phyloP scores from a whole-genome alignment of 2,329 filamentous ascomycete genomes.

The Fusarium sororula region DNA sequence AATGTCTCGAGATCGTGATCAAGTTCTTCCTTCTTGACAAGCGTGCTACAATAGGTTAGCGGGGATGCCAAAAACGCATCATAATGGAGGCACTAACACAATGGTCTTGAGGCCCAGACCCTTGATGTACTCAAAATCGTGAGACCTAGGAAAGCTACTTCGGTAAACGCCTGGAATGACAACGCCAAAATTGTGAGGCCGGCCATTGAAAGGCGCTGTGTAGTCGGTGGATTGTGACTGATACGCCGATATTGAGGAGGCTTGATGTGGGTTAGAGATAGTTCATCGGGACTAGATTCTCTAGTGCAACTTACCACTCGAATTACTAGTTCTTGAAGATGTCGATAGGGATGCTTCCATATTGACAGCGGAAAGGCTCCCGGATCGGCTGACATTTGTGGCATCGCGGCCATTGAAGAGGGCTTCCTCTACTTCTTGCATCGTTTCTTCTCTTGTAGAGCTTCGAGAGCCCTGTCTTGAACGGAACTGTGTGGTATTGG shows the following conservation, averaged over 20 bases:
- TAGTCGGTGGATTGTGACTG: slow-evolving; percentile 26
- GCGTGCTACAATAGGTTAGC: slow-evolving; percentile 56
- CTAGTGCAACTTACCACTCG: slow-evolving; percentile 32
- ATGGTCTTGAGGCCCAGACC: slow-evolving; percentile 79
- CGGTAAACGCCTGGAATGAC: slow-evolving; percentile 81
- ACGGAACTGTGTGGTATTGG: slow-evolving; percentile 35
- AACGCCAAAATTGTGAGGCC: slow-evolving; percentile 78
- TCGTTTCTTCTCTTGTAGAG: slow-evolving; percentile 42
- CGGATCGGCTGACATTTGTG: slow-evolving; percentile 24
- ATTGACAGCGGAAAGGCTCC: slow-evolving; percentile 12
- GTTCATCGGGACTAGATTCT: background rate
- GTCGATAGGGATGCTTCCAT: slow-evolving; percentile 27
- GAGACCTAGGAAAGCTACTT: slow-evolving; percentile 78
- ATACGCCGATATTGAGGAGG: slow-evolving; percentile 29
- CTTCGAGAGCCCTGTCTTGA: slow-evolving; percentile 45
- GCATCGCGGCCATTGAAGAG: slow-evolving; percentile 30
- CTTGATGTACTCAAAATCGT: slow-evolving; percentile 76
- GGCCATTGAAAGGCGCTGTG: slow-evolving; percentile 41
- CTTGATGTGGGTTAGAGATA: slow-evolving; percentile 22
- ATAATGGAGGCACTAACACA: slow-evolving; percentile 63
- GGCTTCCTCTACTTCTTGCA: slow-evolving; percentile 42
- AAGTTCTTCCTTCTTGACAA: slow-evolving; percentile 70
- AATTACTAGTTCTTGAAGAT: slow-evolving; percentile 24
- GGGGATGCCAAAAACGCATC: background rate
- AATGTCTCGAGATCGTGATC: slow-evolving; percentile 66